These are phyloP conservation scores for Cladosporium sp. DNA, from an alignment of 2,329 filamentous ascomycete genomes.

Conservation along the genomic window DNA sequence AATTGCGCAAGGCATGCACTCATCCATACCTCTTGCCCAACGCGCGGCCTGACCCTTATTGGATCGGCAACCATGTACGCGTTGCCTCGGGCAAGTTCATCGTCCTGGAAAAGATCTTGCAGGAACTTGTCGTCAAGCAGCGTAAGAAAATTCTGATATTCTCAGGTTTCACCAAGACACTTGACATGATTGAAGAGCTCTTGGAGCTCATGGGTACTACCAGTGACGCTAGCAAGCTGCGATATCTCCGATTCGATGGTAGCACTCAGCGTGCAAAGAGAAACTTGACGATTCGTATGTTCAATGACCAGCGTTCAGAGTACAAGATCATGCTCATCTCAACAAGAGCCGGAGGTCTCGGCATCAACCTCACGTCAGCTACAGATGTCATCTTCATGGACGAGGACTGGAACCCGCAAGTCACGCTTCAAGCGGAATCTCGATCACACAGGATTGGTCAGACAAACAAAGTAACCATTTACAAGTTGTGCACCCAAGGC, in stretches of 20 bases:
- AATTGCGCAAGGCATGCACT: conserved; percentile 53
- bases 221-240: conserved; percentile 35
- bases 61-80: conserved; percentile 45
- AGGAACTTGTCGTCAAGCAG: conserved; percentile 46
- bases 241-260: conserved; percentile 50
- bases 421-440: conserved; percentile 52
- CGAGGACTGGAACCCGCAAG: conserved; percentile 53
- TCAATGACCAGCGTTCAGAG: conserved; percentile 43
- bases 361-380: conserved; percentile 52
- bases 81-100: conserved; percentile 55
- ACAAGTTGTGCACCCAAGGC: conserved; percentile 54
- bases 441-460: conserved; percentile 54
- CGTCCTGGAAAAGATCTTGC: conserved; percentile 49
- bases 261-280: conserved; percentile 45
- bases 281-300: conserved; percentile 51
- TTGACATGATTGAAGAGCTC: conserved; percentile 52
- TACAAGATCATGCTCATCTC: conserved; percentile 52
- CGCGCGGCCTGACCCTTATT: conserved; percentile 44
- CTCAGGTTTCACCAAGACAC: conserved; percentile 49
- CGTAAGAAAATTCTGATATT: conserved; percentile 56
- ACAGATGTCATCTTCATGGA: conserved; percentile 56
- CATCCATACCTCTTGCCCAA: conserved; percentile 51
- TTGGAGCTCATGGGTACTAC: conserved; percentile 42
- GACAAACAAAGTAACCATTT: conserved; percentile 50
- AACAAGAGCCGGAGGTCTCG: conserved; percentile 52